Percentiles rank a stretch among this genome's conserved stretches.
These are phyloP conservation scores for Phytopythium sindhum DNA, from an alignment of 352 stramenopile species.

Conservation along the genomic window DNA sequence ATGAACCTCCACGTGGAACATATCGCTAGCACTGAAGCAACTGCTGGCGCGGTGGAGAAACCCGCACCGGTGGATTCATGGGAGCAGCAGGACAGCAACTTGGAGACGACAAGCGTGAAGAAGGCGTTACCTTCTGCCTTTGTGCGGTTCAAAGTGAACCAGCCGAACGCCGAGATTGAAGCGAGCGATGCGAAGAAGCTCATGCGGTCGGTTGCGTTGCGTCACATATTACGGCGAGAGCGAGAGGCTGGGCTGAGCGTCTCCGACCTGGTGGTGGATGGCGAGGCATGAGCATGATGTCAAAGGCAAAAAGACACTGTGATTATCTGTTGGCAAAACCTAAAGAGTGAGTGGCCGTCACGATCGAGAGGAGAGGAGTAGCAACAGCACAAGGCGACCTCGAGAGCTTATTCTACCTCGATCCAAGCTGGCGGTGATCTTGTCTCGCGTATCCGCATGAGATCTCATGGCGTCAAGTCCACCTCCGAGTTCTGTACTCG, in stretches of 20 bases:
- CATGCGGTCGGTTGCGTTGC: constrained; percentile 18
- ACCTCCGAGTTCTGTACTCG: too few species aligned
- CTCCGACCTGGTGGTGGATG: constrained; percentile 15
- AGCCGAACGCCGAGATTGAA: constrained; percentile 23
- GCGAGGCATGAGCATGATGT: neutral
- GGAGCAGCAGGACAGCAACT: constrained; percentile 12
- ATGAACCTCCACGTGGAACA: constrained; percentile 45
- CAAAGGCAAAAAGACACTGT: constrained; percentile 1
- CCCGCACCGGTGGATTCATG: constrained; percentile 14
- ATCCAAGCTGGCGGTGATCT: neutral
- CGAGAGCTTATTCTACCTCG: too few species aligned
- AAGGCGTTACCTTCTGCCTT: constrained; percentile 16
- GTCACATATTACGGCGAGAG: neutral
- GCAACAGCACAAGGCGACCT: too few species aligned
- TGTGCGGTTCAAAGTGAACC: constrained; percentile 33
- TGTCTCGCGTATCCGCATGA: neutral
- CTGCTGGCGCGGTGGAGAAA: neutral
- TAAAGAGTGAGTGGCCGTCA: neutral
- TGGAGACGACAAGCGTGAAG: neutral
- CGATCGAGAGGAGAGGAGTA: neutral
- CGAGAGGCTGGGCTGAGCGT: neutral
- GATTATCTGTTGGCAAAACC: constrained; percentile 1
- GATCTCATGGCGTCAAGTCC: neutral
- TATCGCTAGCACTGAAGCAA: neutral
- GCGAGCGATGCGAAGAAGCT: constrained; percentile 11